These are phyloP conservation scores for Sugiyamaella xylanicola DNA, from an alignment of 1,139 yeast species.

Conservation along the genomic window DNA sequence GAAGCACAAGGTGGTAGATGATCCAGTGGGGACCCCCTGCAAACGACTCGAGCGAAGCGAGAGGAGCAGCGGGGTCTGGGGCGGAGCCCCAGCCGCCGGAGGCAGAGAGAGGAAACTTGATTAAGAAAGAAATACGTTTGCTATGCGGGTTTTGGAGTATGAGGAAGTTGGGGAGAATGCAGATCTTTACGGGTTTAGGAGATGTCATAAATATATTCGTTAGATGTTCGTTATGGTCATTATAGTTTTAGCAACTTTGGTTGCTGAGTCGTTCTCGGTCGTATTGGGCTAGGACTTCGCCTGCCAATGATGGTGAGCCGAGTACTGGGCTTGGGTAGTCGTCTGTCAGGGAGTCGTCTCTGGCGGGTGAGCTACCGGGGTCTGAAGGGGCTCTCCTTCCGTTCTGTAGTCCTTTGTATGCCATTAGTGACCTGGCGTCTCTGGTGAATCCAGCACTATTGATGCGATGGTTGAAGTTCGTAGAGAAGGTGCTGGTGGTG, in stretches of 20 bases:
- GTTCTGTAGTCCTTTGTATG: constrained; percentile 9
- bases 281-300: constrained; percentile 25
- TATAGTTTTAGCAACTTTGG: constrained; percentile 4
- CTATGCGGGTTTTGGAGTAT: too few species aligned
- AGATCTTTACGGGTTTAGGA: too few species aligned
- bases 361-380: constrained; percentile 11
- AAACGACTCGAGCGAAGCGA: neutral
- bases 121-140: too few species aligned
- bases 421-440: constrained; percentile 22
- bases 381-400: constrained; percentile 17
- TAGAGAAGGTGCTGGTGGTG: constrained; percentile 21
- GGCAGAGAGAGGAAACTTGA: neutral
- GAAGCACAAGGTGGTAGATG: too few species aligned
- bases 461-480: constrained; percentile 21
- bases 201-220: neutral
- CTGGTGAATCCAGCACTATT: constrained; percentile 30
- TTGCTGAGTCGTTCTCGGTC: constrained; percentile 28
- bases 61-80: neutral
- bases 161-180: too few species aligned
- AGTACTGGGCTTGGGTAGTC: constrained; percentile 5
- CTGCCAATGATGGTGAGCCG: constrained; percentile 14
- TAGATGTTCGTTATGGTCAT: constrained; percentile 5
- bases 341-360: constrained; percentile 16
- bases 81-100: constrained; percentile 1
- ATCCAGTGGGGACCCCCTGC: too few species aligned